Conservation (phyloP, 169 alveolate genomes). For the Eimeria tenella region DNA sequence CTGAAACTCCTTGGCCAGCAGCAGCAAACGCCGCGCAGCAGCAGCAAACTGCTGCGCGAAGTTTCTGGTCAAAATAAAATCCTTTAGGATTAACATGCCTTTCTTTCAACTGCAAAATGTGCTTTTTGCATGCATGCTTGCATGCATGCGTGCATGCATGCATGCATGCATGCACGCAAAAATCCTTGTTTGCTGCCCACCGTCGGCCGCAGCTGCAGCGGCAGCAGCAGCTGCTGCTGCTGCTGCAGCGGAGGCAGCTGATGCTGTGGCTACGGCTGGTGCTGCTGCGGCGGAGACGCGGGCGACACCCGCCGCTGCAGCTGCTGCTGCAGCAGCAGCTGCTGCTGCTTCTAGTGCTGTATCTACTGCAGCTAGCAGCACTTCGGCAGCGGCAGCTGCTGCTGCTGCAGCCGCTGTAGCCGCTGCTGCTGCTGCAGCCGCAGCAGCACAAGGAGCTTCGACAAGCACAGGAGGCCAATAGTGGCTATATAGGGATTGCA, state of each 20-base stretch:
- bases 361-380: background rate
- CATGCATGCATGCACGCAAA: background rate
- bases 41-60: no score
- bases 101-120: no score
- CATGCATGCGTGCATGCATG: background rate
- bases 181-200: background rate
- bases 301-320: background rate
- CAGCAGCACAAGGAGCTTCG: background rate
- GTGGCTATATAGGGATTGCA: no score
- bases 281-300: background rate
- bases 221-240: conserved; percentile 1
- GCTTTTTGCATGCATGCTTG: background rate
- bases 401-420: background rate
- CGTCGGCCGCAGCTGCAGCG: background rate
- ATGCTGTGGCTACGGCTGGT: background rate
- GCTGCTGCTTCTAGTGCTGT: background rate
- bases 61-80: no score
- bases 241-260: background rate
- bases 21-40: no score
- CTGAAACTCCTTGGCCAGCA: no score
- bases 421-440: background rate
- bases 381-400: background rate
- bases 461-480: no score
- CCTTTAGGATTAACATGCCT: no score
- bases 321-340: background rate